phyloP scores from a whole-genome alignment of 179 eudicot genomes.

The Drosera spatulata region DNA sequence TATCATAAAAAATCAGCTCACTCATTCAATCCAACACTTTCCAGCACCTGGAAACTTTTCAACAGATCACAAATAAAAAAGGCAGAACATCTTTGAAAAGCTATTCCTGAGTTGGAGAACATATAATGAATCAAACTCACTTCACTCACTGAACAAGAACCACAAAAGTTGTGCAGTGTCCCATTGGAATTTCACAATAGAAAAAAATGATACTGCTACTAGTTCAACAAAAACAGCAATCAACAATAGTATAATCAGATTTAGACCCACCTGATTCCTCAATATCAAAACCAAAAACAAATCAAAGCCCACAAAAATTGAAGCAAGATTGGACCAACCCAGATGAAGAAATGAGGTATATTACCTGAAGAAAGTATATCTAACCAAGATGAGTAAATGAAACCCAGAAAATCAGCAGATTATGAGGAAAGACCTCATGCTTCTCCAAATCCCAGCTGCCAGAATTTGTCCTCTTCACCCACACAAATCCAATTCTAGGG shows the following conservation, averaged over 20 bases:
- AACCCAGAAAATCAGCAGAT: conserved; percentile 9
- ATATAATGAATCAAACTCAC: neutral
- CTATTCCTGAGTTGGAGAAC: neutral
- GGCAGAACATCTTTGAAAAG: neutral
- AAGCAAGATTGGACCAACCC: neutral
- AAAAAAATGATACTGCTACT: neutral
- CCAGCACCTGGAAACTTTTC: too few relatives aligned
- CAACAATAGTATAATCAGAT: conserved; percentile 1
- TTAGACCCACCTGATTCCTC: neutral
- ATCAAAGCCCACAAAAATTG: neutral
- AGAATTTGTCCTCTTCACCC: conserved; percentile 7
- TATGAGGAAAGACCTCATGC: conserved; percentile 3
- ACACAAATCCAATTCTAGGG: too few relatives aligned
- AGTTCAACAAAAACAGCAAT: neutral
- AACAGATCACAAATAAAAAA: too few relatives aligned
- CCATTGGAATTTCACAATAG: conserved; percentile 6
- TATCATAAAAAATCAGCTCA: too few relatives aligned
- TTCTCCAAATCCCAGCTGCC: conserved; percentile 1
- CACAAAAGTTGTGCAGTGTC: neutral
- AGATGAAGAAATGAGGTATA: neutral
- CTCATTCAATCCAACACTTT: too few relatives aligned
- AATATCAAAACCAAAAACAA: neutral
- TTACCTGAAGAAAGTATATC: conserved; percentile 14
- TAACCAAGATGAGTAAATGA: neutral
- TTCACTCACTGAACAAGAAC: conserved; percentile 1